Evolutionary conservation across 495 filamentous ascomycete genomes (phyloP).

Genomic region (Penicillium longicatenatum): DNA sequence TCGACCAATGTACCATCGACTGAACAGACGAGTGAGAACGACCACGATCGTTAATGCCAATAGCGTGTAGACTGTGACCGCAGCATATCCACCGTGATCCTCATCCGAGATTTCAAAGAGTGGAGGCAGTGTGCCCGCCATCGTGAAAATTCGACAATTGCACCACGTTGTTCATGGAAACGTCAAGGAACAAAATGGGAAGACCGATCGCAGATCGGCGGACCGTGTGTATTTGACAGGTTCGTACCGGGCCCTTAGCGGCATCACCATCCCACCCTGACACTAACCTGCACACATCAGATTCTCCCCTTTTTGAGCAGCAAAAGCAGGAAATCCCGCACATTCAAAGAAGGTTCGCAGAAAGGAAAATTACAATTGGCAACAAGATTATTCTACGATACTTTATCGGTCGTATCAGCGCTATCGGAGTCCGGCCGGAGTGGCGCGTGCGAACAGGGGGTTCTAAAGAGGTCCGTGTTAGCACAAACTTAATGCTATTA

Average conservation of each 20-base stretch:
- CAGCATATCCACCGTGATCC: slow-evolving; percentile 32
- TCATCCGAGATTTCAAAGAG: slow-evolving; percentile 32
- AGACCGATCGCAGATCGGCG: slow-evolving; percentile 17
- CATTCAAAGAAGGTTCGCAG: neutral
- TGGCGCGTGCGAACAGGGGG: neutral
- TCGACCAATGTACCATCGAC: slow-evolving; percentile 31
- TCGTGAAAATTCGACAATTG: slow-evolving; percentile 5
- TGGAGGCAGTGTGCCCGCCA: slow-evolving; percentile 31
- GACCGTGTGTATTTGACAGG: slow-evolving; percentile 5
- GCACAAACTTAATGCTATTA: neutral
- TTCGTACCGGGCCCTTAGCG: neutral
- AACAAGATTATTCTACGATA: neutral
- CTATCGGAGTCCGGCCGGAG: neutral
- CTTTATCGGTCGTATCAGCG: neutral
- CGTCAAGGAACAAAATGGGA: slow-evolving; percentile 3
- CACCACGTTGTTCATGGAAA: neutral
- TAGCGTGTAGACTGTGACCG: slow-evolving; percentile 30
- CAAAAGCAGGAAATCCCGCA: too few species aligned
- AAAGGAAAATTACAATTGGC: neutral
- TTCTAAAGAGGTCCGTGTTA: neutral
- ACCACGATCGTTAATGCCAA: slow-evolving; percentile 24
- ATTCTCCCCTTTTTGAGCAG: too few species aligned
- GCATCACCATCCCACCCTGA: too few species aligned
- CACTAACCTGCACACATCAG: too few species aligned
- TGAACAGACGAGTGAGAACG: slow-evolving; percentile 26